A percentile compares a stretch with the other conserved stretches of the same genome.
Conservation (phyloP, 2,329 filamentous ascomycete species). For the Penicillium sp. region DNA sequence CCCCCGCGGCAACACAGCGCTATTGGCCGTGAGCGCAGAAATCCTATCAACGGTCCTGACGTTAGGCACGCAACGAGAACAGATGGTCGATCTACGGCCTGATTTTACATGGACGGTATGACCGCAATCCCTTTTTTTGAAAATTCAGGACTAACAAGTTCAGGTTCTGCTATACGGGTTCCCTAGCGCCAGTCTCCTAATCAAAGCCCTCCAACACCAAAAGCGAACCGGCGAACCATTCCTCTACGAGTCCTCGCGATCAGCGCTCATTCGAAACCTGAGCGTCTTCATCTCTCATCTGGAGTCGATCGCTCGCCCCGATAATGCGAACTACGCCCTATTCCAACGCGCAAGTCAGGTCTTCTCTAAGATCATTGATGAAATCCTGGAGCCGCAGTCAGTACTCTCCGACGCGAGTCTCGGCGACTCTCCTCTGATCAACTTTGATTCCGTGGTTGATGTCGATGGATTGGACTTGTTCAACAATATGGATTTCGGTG, state of each 20-base stretch:
- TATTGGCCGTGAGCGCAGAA: constrained; percentile 24
- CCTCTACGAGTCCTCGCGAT: constrained; percentile 33
- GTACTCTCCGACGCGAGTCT: background rate
- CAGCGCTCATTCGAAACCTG: constrained; percentile 42
- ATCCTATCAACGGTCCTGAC: constrained; percentile 28
- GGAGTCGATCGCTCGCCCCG: constrained; percentile 36
- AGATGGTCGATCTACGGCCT: constrained; percentile 23
- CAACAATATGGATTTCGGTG: constrained; percentile 23
- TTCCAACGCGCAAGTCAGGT: constrained; percentile 22
- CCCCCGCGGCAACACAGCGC: constrained; percentile 12
- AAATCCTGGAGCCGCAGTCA: constrained; percentile 23
- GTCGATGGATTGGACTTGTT: constrained; percentile 24
- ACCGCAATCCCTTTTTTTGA: background rate
- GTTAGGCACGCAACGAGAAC: constrained; percentile 24
- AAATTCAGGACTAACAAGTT: background rate
- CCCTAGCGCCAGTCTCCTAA: constrained; percentile 27
- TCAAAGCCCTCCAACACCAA: constrained; percentile 28
- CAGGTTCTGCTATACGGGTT: constrained; percentile 31
- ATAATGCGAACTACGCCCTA: constrained; percentile 31
- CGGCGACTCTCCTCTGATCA: background rate
- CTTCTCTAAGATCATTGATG: constrained; percentile 29
- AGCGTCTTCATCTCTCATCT: constrained; percentile 44
- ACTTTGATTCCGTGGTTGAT: constrained; percentile 13
- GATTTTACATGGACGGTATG: constrained; percentile 27
- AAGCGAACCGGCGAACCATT: constrained; percentile 29